Evolutionary conservation across 352 stramenopile genomes (phyloP), one percentile per base, ranked within the genome.

Genomic region (Phytophthora vignae): DNA sequence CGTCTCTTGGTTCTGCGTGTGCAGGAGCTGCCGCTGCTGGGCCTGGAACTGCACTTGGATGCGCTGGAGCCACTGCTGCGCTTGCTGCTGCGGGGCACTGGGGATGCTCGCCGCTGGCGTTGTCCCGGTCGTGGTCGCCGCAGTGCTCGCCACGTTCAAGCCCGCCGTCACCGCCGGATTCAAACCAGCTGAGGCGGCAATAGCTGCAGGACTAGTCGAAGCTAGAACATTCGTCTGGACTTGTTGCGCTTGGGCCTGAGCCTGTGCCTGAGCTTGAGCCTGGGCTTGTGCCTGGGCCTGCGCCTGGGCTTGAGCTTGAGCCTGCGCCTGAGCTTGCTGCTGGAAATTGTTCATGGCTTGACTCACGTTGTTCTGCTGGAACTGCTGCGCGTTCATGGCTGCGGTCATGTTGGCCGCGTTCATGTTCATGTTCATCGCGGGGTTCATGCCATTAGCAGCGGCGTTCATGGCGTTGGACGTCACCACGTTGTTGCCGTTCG

Each of bases 41-140:
- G 84, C 87, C 44, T 93, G 87, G 63, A 93, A 96, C 63, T 94
- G 88, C 25, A 90, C 85, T 56, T 94, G 88, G 10, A 96, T 86
- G 4, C 86, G 85, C 56, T 94, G 84, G n/a, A 96, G 67, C 79
- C 80, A 91, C 65, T 96, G 88, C 65, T 96, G 88, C 12, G 85
- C 83, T 50, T 93, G 85, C 31, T 93, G 85, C 49, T 92, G 85
- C 21, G 86, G 83, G 29, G 72, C 67, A 25, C 63, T 87, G 15
- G 74, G 55, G 15, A 85, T 77, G 21, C 60, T 80, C 11, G 71
- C 64, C 10, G 77, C 22, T 7, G 73, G 53, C 2, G 74, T 70
- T 53, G 71, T 25, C 48, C 73, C 59, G 8, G 73, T 57, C 42
- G 73, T 52, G 49, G 64, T 81, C 40, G 67, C 49, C 27, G 71